These are phyloP conservation scores for Ogataea ramenticola DNA, from an alignment of 805 yeast species.

Conservation along the genomic window DNA sequence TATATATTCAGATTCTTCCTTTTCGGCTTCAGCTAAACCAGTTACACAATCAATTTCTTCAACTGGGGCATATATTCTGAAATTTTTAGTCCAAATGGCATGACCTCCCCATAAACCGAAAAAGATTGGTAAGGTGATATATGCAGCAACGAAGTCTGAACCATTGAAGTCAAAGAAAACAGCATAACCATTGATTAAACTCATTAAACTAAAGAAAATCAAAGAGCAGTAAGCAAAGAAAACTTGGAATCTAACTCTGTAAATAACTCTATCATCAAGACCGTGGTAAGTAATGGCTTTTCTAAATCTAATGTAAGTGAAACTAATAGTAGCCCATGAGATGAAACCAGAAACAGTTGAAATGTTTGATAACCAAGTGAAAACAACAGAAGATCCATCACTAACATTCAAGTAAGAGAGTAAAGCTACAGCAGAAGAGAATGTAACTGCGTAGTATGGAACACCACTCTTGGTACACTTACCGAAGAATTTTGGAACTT, in stretches of 20 bases:
- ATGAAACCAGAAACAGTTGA: constrained; percentile 63
- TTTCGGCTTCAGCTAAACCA: constrained; percentile 57
- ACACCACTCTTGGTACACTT: constrained; percentile 61
- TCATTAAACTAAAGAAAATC: constrained; percentile 36
- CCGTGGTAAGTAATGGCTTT: constrained; percentile 50
- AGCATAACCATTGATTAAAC: constrained; percentile 51
- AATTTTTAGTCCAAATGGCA: constrained; percentile 38
- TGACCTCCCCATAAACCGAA: constrained; percentile 50
- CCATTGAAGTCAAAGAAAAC: constrained; percentile 44
- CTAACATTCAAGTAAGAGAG: constrained; percentile 65
- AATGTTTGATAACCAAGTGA: constrained; percentile 62
- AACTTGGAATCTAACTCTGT: constrained; percentile 49
- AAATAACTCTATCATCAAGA: constrained; percentile 49
- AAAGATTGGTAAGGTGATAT: constrained; percentile 50
- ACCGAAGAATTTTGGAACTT: constrained; percentile 62
- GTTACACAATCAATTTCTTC: constrained; percentile 54
- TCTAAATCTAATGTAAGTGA: constrained; percentile 57
- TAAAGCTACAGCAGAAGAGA: constrained; percentile 41
- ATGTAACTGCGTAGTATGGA: constrained; percentile 48
- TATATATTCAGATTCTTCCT: constrained; percentile 32
- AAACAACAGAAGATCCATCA: constrained; percentile 48
- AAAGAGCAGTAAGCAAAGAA: constrained; percentile 47
- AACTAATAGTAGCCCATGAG: constrained; percentile 50
- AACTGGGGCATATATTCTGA: constrained; percentile 40
- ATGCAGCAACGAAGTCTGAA: constrained; percentile 63